Percentiles rank a stretch among this genome's conserved stretches.
These are phyloP conservation scores for Thielaviopsis cerberus DNA, from an alignment of 2,329 filamentous ascomycete genomes.

Conservation along the genomic window DNA sequence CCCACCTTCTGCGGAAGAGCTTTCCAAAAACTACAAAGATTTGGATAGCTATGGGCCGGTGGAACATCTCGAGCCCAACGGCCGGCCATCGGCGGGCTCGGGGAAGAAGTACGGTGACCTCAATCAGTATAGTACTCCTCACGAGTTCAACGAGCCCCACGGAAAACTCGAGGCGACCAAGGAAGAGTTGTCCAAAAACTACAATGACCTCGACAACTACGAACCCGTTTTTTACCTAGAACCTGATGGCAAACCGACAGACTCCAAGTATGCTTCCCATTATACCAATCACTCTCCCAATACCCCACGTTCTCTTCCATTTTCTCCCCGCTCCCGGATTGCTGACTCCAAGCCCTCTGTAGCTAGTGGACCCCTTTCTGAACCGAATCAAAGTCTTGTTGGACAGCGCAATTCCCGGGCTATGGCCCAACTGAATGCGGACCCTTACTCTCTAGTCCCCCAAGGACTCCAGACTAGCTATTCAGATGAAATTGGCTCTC, in stretches of 20 bases:
- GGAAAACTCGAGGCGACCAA: constrained; percentile 14
- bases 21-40: constrained; percentile 21
- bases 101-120: constrained; percentile 23
- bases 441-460: constrained; percentile 24
- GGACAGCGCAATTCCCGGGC: not conserved
- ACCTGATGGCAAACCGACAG: constrained; percentile 18
- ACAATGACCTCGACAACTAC: constrained; percentile 25
- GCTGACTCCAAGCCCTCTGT: constrained; percentile 4
- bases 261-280: constrained; percentile 12
- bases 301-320: not conserved
- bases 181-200: constrained; percentile 21
- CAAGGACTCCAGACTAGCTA: constrained; percentile 32
- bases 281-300: not conserved
- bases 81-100: constrained; percentile 13
- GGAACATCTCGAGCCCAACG: constrained; percentile 8
- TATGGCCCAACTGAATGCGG: not conserved
- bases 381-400: not conserved
- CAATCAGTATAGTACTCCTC: constrained; percentile 17
- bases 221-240: constrained; percentile 21
- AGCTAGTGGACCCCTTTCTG: not conserved
- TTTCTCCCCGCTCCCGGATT: not conserved
- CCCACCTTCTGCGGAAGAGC: constrained; percentile 17
- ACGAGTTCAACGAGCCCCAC: constrained; percentile 4
- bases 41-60: constrained; percentile 19
- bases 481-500: constrained; percentile 23